These are phyloP conservation scores for Leccinum obscurum DNA, from an alignment of 768 basidiomycete genomes.

Conservation along the genomic window DNA sequence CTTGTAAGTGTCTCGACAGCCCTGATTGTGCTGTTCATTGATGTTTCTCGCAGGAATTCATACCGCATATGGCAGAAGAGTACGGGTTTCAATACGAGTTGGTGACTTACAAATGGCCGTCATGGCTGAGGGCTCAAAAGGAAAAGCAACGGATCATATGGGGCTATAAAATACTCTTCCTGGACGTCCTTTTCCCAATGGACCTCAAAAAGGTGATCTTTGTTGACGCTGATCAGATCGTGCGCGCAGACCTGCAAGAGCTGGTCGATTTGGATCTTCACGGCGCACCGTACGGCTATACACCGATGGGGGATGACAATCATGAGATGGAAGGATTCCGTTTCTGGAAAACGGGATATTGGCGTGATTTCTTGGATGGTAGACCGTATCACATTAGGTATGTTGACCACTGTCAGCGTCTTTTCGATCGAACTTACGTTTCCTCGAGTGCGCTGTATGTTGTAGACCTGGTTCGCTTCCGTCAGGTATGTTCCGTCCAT, in stretches of 20 bases:
- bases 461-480: constrained; percentile 92
- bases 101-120: constrained; percentile 99
- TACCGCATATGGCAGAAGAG: constrained; percentile 86
- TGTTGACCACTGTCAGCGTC: constrained; percentile 16
- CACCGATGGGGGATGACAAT: constrained; percentile 97
- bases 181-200: constrained; percentile 98
- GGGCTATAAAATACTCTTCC: constrained; percentile 99
- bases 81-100: constrained; percentile 97
- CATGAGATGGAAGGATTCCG: constrained; percentile 95
- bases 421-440: constrained; percentile 10
- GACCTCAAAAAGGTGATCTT: constrained; percentile 99
- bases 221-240: constrained; percentile 97
- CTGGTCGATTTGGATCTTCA: constrained; percentile 91
- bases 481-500: constrained; percentile 56
- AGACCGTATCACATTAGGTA: constrained; percentile 95
- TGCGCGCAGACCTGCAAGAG: constrained; percentile 93
- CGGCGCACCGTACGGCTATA: constrained; percentile 93
- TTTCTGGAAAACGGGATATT: constrained; percentile 98
- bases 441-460: constrained; percentile 86
- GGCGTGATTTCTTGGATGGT: constrained; percentile 85
- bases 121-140: constrained; percentile 94
- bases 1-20: constrained; percentile 50
- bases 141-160: constrained; percentile 99
- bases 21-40: not conserved
- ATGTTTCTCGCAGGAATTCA: constrained; percentile 68